These are phyloP conservation scores for Globisporangium cystogenes DNA, from an alignment of 352 stramenopile species.

Conservation along the genomic window DNA sequence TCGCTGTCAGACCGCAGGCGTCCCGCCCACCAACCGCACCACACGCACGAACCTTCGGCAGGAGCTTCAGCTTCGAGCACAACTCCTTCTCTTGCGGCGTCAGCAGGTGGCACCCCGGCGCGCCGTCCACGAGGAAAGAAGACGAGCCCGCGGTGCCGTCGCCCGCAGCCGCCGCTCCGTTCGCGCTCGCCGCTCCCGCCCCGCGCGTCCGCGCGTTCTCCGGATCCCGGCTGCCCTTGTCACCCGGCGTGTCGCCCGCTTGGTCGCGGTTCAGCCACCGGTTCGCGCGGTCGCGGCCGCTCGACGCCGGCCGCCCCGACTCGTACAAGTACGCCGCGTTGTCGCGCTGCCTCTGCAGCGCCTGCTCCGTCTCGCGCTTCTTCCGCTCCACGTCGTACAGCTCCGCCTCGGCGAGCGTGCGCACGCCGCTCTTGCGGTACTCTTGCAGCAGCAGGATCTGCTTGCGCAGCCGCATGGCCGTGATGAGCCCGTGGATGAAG, in stretches of 20 bases:
- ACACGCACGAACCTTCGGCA: constrained; percentile 65
- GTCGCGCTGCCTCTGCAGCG: constrained; percentile 85
- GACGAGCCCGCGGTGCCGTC: constrained; percentile 18
- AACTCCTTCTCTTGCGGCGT: constrained; percentile 89
- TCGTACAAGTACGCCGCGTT: constrained; percentile 86
- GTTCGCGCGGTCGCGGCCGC: constrained; percentile 56
- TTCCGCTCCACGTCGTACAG: constrained; percentile 94
- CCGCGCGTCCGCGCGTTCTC: constrained; percentile 16
- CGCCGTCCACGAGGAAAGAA: constrained; percentile 74
- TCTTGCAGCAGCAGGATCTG: constrained; percentile 96
- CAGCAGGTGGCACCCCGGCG: constrained; percentile 84
- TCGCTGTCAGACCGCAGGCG: not conserved
- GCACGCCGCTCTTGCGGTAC: constrained; percentile 94
- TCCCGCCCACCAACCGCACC: not conserved
- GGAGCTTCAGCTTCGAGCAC: constrained; percentile 86
- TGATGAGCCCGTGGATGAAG: constrained; percentile 90
- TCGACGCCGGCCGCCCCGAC: constrained; percentile 43
- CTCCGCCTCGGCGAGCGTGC: constrained; percentile 92
- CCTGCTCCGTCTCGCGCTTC: constrained; percentile 89
- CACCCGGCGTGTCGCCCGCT: constrained; percentile 13
- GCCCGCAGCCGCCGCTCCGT: not conserved
- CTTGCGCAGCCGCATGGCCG: constrained; percentile 90
- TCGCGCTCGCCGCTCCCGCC: constrained; percentile 4
- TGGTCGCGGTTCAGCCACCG: constrained; percentile 61
- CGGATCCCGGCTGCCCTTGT: constrained; percentile 11